A percentile compares a stretch with the other conserved stretches of the same genome.
phyloP scores from a whole-genome alignment of 192 early-diverging fungal genomes.

The Coemansia aciculifera region DNA sequence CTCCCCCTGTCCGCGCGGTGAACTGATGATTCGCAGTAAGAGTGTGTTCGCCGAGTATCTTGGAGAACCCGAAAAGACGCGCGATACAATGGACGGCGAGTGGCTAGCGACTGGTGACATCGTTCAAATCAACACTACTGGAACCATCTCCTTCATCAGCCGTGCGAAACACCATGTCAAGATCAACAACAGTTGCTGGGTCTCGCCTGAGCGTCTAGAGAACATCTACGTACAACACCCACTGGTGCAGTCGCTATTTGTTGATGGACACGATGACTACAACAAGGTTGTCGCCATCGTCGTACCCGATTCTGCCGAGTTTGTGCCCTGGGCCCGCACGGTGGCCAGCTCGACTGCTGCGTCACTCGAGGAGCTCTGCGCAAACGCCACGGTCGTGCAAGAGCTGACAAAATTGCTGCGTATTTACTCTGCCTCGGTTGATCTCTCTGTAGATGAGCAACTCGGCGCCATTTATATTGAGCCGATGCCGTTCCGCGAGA shows the following conservation, averaged over 20 bases:
- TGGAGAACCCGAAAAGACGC: slow-evolving; percentile 71
- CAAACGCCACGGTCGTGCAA: slow-evolving; percentile 50
- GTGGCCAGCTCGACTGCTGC: slow-evolving; percentile 21
- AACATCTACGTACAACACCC: slow-evolving; percentile 62
- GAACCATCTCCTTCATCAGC: slow-evolving; percentile 70
- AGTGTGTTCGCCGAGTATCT: slow-evolving; percentile 74
- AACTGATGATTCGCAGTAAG: slow-evolving; percentile 75
- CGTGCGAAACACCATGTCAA: slow-evolving; percentile 76
- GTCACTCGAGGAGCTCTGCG: slow-evolving; percentile 58
- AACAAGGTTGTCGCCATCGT: slow-evolving; percentile 77
- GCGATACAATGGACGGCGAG: slow-evolving; percentile 67
- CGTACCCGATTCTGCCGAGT: slow-evolving; percentile 68
- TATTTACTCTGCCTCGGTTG: slow-evolving; percentile 57
- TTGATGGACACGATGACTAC: slow-evolving; percentile 82
- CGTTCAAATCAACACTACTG: slow-evolving; percentile 61
- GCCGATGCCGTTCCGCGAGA: slow-evolving; percentile 64
- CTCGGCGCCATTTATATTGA: slow-evolving; percentile 69
- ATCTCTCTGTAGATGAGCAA: slow-evolving; percentile 77
- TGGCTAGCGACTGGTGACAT: slow-evolving; percentile 86
- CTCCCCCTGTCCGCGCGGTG: slow-evolving; percentile 75
- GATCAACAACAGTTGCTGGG: slow-evolving; percentile 77
- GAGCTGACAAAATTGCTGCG: slow-evolving; percentile 61
- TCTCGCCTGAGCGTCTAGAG: slow-evolving; percentile 89
- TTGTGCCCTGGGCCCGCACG: slow-evolving; percentile 63
- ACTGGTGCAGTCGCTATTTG: slow-evolving; percentile 78